Percentiles rank a stretch among this genome's conserved stretches.
Evolutionary conservation across 1,284 basidiomycete species (phyloP).

Genomic region (Melanopsichium pennsylvanicum): DNA sequence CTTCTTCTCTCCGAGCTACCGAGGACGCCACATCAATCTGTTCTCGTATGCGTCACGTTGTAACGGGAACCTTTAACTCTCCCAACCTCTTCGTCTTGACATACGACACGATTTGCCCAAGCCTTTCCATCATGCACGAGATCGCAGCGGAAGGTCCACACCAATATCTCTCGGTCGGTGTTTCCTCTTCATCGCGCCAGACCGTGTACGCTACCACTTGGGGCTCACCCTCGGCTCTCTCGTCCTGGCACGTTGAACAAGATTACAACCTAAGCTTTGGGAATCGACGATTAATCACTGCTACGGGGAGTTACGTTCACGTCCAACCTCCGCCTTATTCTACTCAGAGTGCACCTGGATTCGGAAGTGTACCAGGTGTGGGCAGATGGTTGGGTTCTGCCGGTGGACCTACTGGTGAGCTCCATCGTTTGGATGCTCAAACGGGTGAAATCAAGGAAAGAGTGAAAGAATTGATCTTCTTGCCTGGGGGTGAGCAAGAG

Average conservation of each 20-base stretch:
- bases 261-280: slow-evolving; percentile 11
- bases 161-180: slow-evolving; percentile 49
- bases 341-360: slow-evolving; percentile 40
- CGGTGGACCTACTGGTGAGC: slow-evolving; percentile 60
- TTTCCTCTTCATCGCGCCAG: background rate
- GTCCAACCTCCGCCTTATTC: slow-evolving; percentile 43
- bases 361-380: slow-evolving; percentile 21
- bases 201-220: slow-evolving; percentile 60
- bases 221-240: slow-evolving; percentile 28
- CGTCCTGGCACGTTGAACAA: slow-evolving; percentile 44
- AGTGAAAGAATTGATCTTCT: slow-evolving; percentile 49
- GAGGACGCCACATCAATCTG: slow-evolving; percentile 4
- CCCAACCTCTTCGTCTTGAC: slow-evolving; percentile 44
- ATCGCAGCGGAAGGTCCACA: slow-evolving; percentile 45
- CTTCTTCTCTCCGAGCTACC: background rate
- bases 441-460: slow-evolving; percentile 42
- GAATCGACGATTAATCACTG: slow-evolving; percentile 25
- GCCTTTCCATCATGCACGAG: slow-evolving; percentile 25
- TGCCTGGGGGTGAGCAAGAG: slow-evolving; percentile 25
- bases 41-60: slow-evolving; percentile 31
- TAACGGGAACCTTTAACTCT: slow-evolving; percentile 58
- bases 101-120: slow-evolving; percentile 36
- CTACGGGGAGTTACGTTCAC: slow-evolving; percentile 58
- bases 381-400: slow-evolving; percentile 43
- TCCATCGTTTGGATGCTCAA: slow-evolving; percentile 34